A percentile compares a stretch with the other conserved stretches of the same genome.
Conservation (phyloP, 2,329 filamentous ascomycete genomes). For the Ophiostoma montium region DNA sequence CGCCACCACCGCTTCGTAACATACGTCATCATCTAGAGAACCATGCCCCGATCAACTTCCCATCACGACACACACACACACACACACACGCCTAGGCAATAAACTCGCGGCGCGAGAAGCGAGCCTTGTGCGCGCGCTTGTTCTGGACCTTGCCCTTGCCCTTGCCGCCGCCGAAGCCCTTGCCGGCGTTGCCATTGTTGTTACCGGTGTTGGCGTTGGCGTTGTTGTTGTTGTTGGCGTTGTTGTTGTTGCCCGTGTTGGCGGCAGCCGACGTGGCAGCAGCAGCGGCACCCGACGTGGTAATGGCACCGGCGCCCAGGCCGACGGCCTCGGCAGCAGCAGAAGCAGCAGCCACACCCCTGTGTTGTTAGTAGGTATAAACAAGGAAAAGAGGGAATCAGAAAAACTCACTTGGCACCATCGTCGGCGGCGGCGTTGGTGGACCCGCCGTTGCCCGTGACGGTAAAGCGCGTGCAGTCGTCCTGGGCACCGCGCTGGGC, state of each 20-base stretch:
- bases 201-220: slow-evolving; percentile 15
- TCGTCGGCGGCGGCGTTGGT: slow-evolving; percentile 17
- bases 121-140: background rate
- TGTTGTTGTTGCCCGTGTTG: slow-evolving; percentile 10
- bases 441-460: slow-evolving; percentile 17
- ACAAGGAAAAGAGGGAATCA: background rate
- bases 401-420: background rate
- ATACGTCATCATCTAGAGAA: too few relatives aligned
- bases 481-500: slow-evolving; percentile 31
- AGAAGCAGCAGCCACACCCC: slow-evolving; percentile 15
- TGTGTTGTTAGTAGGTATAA: background rate
- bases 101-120: slow-evolving; percentile 13
- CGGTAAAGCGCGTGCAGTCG: slow-evolving; percentile 29
- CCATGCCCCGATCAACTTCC: too few relatives aligned
- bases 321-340: slow-evolving; percentile 16
- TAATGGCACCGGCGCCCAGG: slow-evolving; percentile 15
- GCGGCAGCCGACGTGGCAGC: slow-evolving; percentile 9
- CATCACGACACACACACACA: too few relatives aligned
- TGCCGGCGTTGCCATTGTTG: slow-evolving; percentile 2
- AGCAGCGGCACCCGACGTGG: slow-evolving; percentile 9
- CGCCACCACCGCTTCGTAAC: too few relatives aligned
- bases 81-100: slow-evolving; percentile 13
- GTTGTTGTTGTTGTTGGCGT: slow-evolving; percentile 12
- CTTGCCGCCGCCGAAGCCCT: slow-evolving; percentile 11
- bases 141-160: background rate